Evolutionary conservation across 257 asterid species (phyloP).

Genomic region (Plantago major): DNA sequence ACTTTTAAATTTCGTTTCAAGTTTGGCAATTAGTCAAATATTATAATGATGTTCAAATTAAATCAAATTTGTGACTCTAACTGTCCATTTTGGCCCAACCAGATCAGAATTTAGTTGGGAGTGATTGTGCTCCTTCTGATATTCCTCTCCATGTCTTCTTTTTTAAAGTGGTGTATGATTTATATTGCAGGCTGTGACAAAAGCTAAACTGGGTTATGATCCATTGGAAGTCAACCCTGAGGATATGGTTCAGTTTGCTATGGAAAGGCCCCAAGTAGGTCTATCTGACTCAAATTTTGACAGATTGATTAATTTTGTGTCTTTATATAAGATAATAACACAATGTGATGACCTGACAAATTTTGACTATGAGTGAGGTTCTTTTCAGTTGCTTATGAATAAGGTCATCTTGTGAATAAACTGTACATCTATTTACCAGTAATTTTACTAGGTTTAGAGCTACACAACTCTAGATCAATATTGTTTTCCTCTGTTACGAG

Average conservation of each 20-base stretch:
- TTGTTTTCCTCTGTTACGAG: constrained; percentile 16
- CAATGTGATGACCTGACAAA: constrained; percentile 11
- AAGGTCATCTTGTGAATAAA: constrained; percentile 1
- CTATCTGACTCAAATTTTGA: constrained; percentile 13
- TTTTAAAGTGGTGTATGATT: neutral
- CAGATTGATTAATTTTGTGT: constrained; percentile 11
- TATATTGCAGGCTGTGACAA: constrained; percentile 84
- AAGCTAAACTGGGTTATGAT: constrained; percentile 94
- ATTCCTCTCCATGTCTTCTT: too few relatives aligned
- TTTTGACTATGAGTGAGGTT: constrained; percentile 10
- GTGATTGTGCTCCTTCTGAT: too few relatives aligned
- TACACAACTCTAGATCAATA: constrained; percentile 8
- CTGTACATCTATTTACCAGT: constrained; percentile 4
- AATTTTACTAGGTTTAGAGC: constrained; percentile 7
- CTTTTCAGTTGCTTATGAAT: constrained; percentile 18
- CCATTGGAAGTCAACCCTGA: constrained; percentile 98
- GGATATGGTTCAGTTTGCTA: constrained; percentile 99
- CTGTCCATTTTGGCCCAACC: too few relatives aligned
- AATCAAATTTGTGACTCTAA: too few relatives aligned
- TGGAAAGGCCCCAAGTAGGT: constrained; percentile 91
- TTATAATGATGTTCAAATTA: too few relatives aligned
- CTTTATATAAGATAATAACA: constrained; percentile 8
- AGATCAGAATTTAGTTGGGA: too few relatives aligned
- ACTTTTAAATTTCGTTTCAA: too few relatives aligned
- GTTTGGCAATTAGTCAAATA: too few relatives aligned